A percentile compares a stretch with the other conserved stretches of the same genome.
Conservation (phyloP, 352 stramenopile species). For the Globisporangium heterothallicum region DNA sequence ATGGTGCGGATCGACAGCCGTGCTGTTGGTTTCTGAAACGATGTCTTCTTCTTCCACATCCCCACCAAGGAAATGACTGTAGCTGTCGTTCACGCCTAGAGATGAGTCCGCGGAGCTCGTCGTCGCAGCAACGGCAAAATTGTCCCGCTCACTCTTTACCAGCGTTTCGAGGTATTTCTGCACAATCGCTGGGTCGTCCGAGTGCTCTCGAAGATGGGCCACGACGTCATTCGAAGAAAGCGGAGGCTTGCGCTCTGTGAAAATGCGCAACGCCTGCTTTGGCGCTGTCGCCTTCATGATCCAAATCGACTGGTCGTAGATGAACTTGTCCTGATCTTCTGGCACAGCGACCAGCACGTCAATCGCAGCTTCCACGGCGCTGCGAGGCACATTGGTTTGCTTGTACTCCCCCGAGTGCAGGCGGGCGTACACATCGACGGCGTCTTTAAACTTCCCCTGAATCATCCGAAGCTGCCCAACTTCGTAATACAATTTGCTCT, state of each 20-base stretch:
- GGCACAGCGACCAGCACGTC: conserved; percentile 79
- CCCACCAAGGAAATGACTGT: conserved; percentile 73
- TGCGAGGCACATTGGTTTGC: conserved; percentile 82
- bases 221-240: conserved; percentile 78
- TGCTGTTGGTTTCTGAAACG: conserved; percentile 14
- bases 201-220: conserved; percentile 69
- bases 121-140: conserved; percentile 13
- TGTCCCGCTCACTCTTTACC: conserved; percentile 46
- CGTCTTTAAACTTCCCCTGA: conserved; percentile 63
- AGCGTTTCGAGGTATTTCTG: conserved; percentile 81
- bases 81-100: conserved; percentile 70
- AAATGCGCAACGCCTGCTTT: conserved; percentile 79
- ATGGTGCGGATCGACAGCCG: conserved; percentile 72
- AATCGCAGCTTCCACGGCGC: conserved; percentile 84
- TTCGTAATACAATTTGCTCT: conserved; percentile 81
- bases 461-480: conserved; percentile 59
- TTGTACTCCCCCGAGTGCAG: conserved; percentile 79
- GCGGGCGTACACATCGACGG: conserved; percentile 78
- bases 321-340: conserved; percentile 75
- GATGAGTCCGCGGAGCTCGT: conserved; percentile 16
- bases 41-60: conserved; percentile 50
- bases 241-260: conserved; percentile 65
- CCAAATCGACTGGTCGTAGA: conserved; percentile 86
- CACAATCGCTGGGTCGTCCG: conserved; percentile 63
- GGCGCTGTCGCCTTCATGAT: conserved; percentile 71